Evolutionary conservation across 176 grass and related monocot genomes (phyloP), one percentile per base, ranked within the genome.

Genomic region (Lolium rigidum): DNA sequence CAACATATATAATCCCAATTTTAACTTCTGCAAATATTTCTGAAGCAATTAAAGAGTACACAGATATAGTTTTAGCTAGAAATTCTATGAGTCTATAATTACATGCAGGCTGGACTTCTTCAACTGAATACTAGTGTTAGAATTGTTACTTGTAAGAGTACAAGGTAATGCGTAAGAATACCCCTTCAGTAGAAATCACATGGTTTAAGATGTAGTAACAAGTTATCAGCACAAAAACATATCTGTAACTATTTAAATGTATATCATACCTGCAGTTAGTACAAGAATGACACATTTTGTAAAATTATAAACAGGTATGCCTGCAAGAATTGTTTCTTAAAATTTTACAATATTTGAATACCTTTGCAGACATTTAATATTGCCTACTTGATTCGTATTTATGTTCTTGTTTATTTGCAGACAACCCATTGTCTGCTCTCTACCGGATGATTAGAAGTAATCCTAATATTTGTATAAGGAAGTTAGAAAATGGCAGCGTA

Each of bases 201-300:
- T 47, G 52, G 22, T 9, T 61, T 61, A 59, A 31, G 14, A 47
- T 46, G 39, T 74, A 73, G 39, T 74, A 73, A 49, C 7, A 48
- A 73, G 9, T 63, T 63, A 63, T 35, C 16, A 41, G 66, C 37
- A 25, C 80, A 82, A 18, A 16, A 56, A 46, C 81, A 73, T 58
- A 58, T 39, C 4, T 60, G 37, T 15, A 44, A 18, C 13, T 16
- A 47, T 69, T 28, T 21, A 57, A 39, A 52, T 57, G 60, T 38
- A 68, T 43, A 79, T 1, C 56, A 80, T 80, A 80, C 43, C 17
- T 24, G 15, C 41, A 70, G 31, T 82, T 24, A 38, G 50, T 18
- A 73, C 10, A 11, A 56, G 52, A 82, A 83, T 46, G 16, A 20
- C 67, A 17, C 9, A 46, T 59, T 47, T 46, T 72, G n/a, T 70